phyloP scores from a whole-genome alignment of 192 early-diverging fungal genomes.

The Diversispora epigaea region DNA sequence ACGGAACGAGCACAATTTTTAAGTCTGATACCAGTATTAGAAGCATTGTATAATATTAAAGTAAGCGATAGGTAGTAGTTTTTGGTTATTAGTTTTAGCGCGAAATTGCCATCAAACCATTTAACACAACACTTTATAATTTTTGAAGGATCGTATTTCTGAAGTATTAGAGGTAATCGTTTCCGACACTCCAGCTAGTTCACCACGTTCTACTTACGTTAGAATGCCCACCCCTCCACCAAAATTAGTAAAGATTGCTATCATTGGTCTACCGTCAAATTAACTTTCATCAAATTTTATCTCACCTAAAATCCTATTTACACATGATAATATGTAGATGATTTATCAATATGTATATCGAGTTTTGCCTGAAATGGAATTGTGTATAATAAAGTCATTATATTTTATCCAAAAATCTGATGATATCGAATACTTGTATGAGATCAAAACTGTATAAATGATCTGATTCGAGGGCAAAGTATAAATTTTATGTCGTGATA shows the following conservation, averaged over 20 bases:
- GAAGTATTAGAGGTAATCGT: slow-evolving; percentile 20
- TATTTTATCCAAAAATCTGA: no score
- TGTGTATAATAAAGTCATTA: no score
- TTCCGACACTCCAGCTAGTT: slow-evolving; percentile 8
- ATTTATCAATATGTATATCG: no score
- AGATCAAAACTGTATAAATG: no score
- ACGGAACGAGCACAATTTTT: slow-evolving; percentile 21
- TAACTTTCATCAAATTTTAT: slow-evolving; percentile 19
- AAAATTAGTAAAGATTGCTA: slow-evolving; percentile 21
- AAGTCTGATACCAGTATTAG: slow-evolving; percentile 25
- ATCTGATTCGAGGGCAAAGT: no score
- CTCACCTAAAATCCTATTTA: no score
- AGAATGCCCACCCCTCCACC: slow-evolving; percentile 14
- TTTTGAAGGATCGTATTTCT: slow-evolving; percentile 22
- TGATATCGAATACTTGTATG: no score
- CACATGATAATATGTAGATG: no score
- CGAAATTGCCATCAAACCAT: slow-evolving; percentile 4
- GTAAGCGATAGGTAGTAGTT: slow-evolving; percentile 22
- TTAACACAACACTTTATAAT: slow-evolving; percentile 17
- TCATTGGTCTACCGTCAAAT: slow-evolving; percentile 16
- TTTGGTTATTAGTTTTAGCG: background rate
- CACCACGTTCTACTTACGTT: slow-evolving; percentile 13
- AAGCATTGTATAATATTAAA: slow-evolving; percentile 23
- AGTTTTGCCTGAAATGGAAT: no score
- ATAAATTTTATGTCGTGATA: no score